Conservation (phyloP, 495 filamentous ascomycete genomes). For the Aspergillus avenaceus region DNA sequence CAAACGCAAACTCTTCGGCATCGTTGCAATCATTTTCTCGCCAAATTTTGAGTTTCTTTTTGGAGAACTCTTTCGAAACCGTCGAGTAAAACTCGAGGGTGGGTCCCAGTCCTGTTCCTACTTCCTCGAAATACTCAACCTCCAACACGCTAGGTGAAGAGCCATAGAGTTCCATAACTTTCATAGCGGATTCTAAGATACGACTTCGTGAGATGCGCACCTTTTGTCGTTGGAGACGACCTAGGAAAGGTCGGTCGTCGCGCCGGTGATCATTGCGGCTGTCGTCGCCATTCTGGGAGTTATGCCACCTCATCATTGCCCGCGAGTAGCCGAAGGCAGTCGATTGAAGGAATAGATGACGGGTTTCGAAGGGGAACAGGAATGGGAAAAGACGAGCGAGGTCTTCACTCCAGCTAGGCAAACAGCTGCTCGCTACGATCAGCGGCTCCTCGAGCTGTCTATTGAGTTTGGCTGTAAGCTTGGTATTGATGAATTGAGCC, state of each 20-base stretch:
- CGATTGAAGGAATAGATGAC: conserved; percentile 94
- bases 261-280: conserved; percentile 73
- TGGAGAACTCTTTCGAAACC: conserved; percentile 95
- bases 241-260: conserved; percentile 90
- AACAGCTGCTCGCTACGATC: conserved; percentile 94
- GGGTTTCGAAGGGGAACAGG: conserved; percentile 98
- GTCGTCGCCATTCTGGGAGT: conserved; percentile 76
- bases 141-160: conserved; percentile 92
- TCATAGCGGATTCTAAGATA: conserved; percentile 93
- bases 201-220: conserved; percentile 90
- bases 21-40: conserved; percentile 79
- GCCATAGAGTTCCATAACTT: conserved; percentile 99
- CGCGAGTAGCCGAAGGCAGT: conserved; percentile 97
- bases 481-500: conserved; percentile 97
- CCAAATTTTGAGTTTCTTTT: conserved; percentile 95
- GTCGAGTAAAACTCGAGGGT: conserved; percentile 98
- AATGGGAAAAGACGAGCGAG: conserved; percentile 95
- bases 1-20: conserved; percentile 81
- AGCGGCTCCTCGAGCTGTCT: conserved; percentile 96
- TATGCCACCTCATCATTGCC: conserved; percentile 97
- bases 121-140: conserved; percentile 98
- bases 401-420: conserved; percentile 96
- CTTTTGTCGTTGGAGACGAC: conserved; percentile 91
- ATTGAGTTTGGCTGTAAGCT: conserved; percentile 98
- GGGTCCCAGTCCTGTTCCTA: conserved; percentile 92